A percentile compares a stretch with the other conserved stretches of the same genome.
These are phyloP conservation scores for Tricholoma sp. DNA, from an alignment of 768 basidiomycete genomes.

Conservation along the genomic window DNA sequence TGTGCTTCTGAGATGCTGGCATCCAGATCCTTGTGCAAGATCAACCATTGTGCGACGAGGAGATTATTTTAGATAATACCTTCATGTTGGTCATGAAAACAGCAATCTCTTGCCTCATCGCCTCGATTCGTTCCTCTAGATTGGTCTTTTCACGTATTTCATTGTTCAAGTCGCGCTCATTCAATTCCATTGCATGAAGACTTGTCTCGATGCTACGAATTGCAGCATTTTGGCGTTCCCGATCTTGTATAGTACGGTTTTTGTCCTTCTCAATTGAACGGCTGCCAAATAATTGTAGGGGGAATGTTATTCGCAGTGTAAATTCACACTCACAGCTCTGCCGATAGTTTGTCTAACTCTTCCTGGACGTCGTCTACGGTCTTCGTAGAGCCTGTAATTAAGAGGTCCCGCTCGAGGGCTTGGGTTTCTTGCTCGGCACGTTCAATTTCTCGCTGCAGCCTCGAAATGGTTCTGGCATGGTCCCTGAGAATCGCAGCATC, in stretches of 20 bases:
- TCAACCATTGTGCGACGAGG: constrained; percentile 1
- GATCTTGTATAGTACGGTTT: constrained; percentile 49
- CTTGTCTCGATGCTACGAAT: constrained; percentile 54
- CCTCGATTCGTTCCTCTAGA: constrained; percentile 50
- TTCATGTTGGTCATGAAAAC: constrained; percentile 42
- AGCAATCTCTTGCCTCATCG: constrained; percentile 53
- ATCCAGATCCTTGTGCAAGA: constrained; percentile 52
- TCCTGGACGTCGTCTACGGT: constrained; percentile 82
- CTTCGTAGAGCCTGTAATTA: constrained; percentile 67
- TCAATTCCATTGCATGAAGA: constrained; percentile 57
- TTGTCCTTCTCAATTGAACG: constrained; percentile 64
- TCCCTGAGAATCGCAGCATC: constrained; percentile 58
- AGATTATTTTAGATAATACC: constrained; percentile 26
- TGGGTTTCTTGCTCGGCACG: constrained; percentile 56
- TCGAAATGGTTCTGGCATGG: constrained; percentile 51
- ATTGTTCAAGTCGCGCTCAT: constrained; percentile 50
- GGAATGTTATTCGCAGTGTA: not conserved
- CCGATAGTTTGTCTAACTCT: constrained; percentile 61
- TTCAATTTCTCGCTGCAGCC: constrained; percentile 55
- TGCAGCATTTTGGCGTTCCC: constrained; percentile 52
- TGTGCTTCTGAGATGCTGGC: constrained; percentile 53
- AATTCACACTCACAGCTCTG: constrained; percentile 52
- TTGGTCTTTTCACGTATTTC: constrained; percentile 55
- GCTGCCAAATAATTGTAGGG: constrained; percentile 28
- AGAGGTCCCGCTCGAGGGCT: constrained; percentile 63